Evolutionary conservation across 495 filamentous ascomycete species (phyloP).

Genomic region (Rostrohypoxylon terebratum): DNA sequence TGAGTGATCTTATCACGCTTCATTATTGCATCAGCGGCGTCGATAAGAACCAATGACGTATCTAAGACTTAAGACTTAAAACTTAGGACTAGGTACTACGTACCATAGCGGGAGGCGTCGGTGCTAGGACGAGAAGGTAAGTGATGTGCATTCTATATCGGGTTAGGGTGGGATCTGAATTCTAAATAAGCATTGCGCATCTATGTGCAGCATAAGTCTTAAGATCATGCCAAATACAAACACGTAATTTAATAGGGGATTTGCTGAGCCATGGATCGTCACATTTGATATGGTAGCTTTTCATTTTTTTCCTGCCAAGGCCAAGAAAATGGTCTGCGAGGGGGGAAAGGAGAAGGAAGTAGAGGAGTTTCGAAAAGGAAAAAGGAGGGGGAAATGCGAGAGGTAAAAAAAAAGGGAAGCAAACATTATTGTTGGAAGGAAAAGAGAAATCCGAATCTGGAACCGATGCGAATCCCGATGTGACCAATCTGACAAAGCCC

Average conservation of each 20-base stretch:
- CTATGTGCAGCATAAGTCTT: too few relatives aligned
- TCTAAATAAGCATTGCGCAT: background rate
- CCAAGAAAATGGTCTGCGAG: slow-evolving; percentile 1
- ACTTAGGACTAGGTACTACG: too few relatives aligned
- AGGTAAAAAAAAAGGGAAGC: background rate
- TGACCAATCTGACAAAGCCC: slow-evolving; percentile 16
- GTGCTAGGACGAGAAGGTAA: slow-evolving; percentile 7
- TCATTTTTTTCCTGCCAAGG: background rate
- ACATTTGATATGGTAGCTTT: background rate
- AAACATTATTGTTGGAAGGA: background rate
- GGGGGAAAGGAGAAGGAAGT: background rate
- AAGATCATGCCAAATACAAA: slow-evolving; percentile 7
- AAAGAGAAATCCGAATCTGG: slow-evolving; percentile 7
- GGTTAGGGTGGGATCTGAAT: background rate
- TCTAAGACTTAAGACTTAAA: too few relatives aligned
- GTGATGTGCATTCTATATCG: background rate
- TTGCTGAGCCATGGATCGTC: slow-evolving; percentile 13
- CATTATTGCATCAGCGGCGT: background rate
- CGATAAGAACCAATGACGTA: background rate
- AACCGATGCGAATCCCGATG: slow-evolving; percentile 10
- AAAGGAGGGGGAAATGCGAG: background rate
- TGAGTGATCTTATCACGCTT: background rate
- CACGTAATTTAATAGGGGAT: slow-evolving; percentile 4
- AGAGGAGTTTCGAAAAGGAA: slow-evolving; percentile 1
- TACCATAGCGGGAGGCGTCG: background rate